Evolutionary conservation across 2,329 filamentous ascomycete species (phyloP), one percentile per base, ranked within the genome.

Genomic region (Septoria linicola): DNA sequence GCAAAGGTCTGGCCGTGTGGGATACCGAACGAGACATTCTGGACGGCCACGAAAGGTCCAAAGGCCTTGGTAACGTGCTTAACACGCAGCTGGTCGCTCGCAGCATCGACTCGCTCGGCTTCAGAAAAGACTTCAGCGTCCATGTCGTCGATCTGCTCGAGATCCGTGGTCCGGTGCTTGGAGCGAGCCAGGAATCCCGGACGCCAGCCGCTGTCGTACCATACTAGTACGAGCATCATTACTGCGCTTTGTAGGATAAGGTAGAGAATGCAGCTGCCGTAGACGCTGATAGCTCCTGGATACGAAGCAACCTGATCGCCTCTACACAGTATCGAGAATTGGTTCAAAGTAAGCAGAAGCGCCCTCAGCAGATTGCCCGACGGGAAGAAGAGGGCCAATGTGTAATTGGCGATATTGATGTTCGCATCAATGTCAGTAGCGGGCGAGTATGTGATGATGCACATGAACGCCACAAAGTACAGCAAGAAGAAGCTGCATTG

Each of bases 221-320:
- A 92, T 11, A 96, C 75, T 0, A 96, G 76, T 11, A 90, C 69
- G 0, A 77, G 73, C 59, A 95, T 90, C 1, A 93, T 75, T 13
- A 88, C 53, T 19, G 88, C 67, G 0, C 82, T 81, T 65, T 96
- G 91, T 0, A 90, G 41, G 42, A 89, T 78, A 1, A 96, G 79
- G 67, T 95, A 96, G 0, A 93, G 69, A 30, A 96, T 92, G 0
- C 89, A 89, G 0, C 88, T 88, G 23, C 91, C 91, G 61, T 90
- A 96, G 21, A 85, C 80, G 0, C 78, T 77, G 25, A 96, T 81
- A 3, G 78, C 81, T 5, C 82, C 86, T 0, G 90, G 88, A 58
- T 88, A 85, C 1, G 76, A 73, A 1, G 84, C 81, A 16, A 90
- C 70, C 16, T 80, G 74, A 20, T 79, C 83, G 25, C 81, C 77